phyloP scores from a whole-genome alignment of 2,329 filamentous ascomycete species.

The Arthrobotrys entomopaga region DNA sequence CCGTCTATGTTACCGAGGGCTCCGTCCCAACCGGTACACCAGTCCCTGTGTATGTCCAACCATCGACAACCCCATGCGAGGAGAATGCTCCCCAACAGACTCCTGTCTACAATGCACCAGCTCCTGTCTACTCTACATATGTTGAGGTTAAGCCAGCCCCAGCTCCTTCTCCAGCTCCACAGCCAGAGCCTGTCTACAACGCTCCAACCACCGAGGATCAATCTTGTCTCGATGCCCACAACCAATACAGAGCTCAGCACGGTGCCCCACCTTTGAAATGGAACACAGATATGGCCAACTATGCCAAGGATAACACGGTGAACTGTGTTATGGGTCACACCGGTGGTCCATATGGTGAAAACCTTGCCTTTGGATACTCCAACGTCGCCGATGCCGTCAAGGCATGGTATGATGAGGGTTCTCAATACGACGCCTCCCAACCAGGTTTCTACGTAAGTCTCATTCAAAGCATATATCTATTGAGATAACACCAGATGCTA shows the following conservation, averaged over 20 bases:
- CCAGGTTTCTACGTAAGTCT: conserved; percentile 66
- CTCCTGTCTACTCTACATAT: conserved; percentile 11
- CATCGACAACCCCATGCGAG: conserved; percentile 21
- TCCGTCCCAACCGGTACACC: conserved; percentile 23
- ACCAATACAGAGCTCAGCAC: conserved; percentile 86
- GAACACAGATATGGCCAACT: conserved; percentile 72
- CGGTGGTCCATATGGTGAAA: conserved; percentile 82
- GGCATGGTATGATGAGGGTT: conserved; percentile 89
- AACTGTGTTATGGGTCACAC: conserved; percentile 78
- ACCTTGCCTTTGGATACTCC: conserved; percentile 77
- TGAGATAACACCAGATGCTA: conserved; percentile 15
- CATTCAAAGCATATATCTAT: background rate
- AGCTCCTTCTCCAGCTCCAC: conserved; percentile 8
- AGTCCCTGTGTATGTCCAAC: conserved; percentile 19
- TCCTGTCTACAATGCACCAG: conserved; percentile 37
- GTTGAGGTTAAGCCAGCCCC: conserved; percentile 17
- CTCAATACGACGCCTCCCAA: conserved; percentile 67
- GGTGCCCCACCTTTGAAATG: conserved; percentile 73
- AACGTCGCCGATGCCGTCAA: conserved; percentile 76
- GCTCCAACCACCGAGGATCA: conserved; percentile 45
- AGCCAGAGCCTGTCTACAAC: conserved; percentile 54
- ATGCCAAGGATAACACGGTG: conserved; percentile 72
- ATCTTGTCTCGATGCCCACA: conserved; percentile 77
- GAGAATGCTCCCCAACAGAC: conserved; percentile 20
- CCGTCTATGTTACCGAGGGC: conserved; percentile 41